Evolutionary conservation across 495 filamentous ascomycete genomes (phyloP), one percentile per base, ranked within the genome.

Genomic region (Tricharina praecox): DNA sequence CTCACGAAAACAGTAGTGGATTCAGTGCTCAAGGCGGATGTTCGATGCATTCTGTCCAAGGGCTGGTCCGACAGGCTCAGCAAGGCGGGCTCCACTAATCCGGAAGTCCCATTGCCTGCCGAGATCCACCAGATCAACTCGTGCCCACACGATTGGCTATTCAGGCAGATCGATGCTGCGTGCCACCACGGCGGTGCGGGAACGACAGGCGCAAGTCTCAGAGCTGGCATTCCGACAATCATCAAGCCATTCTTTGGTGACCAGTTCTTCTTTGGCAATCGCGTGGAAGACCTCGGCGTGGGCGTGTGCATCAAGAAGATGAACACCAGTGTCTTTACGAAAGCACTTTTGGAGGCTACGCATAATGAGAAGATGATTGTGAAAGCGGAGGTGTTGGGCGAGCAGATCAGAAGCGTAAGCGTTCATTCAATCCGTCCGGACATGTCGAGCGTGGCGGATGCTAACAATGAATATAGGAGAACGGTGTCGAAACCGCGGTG

Each of bases 191-290:
- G 90, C 36, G 90, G 90, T 25, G 83, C 88, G 24, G 90, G 90
- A 3, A 97, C 90, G 1, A 97, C 90, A 3, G 90, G 92, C 2
- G 92, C 90, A 2, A 94, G 86, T 59, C 68, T 97, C 32, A 73
- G 90, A 44, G 87, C 88, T 7, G 90, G 90, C 10, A 73, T 95
- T 16, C 92, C 90, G 0, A 96, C 90, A 2, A 85, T 97, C 49
- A 77, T 96, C 58, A 87, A 92, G 50, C 90, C 90, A 0, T 96
- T 95, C 65, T 97, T 97, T 61, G 90, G 90, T 3, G 90, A 97
- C 53, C 90, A 97, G 57, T 93, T 83, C 69, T 97, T 97, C 68
- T 96, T 88, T 58, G 90, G 84, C 1, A 74, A 70, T 11, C 75
- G 90, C 0, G 77, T 96, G 3, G 86, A 95, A 62, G 86, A 94